phyloP scores from a whole-genome alignment of 768 basidiomycete species.

The Leccinum obscurum region DNA sequence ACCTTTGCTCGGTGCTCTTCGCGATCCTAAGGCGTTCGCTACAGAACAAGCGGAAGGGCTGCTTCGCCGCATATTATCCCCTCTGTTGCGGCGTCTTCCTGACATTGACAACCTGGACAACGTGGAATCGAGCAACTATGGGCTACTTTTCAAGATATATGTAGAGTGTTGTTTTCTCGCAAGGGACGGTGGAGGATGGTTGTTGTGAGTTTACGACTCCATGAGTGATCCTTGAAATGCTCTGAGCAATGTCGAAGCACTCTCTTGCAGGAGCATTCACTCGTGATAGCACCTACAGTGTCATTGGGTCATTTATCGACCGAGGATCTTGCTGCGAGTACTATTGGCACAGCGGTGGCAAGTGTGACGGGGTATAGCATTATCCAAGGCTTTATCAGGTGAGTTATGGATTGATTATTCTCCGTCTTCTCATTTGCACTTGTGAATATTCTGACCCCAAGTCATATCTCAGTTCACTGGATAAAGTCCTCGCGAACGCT shows the following conservation, averaged over 20 bases:
- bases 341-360: slow-evolving; percentile 41
- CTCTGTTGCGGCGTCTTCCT: slow-evolving; percentile 19
- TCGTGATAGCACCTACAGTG: slow-evolving; percentile 31
- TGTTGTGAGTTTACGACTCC: slow-evolving; percentile 18
- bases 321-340: slow-evolving; percentile 50
- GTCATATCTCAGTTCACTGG: slow-evolving; percentile 17
- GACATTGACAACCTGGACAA: slow-evolving; percentile 22
- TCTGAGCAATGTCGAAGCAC: slow-evolving; percentile 15
- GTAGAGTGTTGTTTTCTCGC: slow-evolving; percentile 25
- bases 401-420: slow-evolving; percentile 26
- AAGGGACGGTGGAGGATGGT: slow-evolving; percentile 23
- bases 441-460: slow-evolving; percentile 13
- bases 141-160: slow-evolving; percentile 6
- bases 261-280: slow-evolving; percentile 25
- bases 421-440: neutral
- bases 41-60: slow-evolving; percentile 19
- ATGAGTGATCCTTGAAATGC: neutral
- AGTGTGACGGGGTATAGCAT: slow-evolving; percentile 46
- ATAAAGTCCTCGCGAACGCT: slow-evolving; percentile 15
- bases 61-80: slow-evolving; percentile 14
- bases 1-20: slow-evolving; percentile 25
- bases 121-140: slow-evolving; percentile 6
- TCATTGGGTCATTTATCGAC: slow-evolving; percentile 56
- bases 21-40: slow-evolving; percentile 24
- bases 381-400: slow-evolving; percentile 39